A percentile compares a stretch with the other conserved stretches of the same genome.
phyloP scores from a whole-genome alignment of 208 protist genomes.

The Leishmania aethiopica region DNA sequence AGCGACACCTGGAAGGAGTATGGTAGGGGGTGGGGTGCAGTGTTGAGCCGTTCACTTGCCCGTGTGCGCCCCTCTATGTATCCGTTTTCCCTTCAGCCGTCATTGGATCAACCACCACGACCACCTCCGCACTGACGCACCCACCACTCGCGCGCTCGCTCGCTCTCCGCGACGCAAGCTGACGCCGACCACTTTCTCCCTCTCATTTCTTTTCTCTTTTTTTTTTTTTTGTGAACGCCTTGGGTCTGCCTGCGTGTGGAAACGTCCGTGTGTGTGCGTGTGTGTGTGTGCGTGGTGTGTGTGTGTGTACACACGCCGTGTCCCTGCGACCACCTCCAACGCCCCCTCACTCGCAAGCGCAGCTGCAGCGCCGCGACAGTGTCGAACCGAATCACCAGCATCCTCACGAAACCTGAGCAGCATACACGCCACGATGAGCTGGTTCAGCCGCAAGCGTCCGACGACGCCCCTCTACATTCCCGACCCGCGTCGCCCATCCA shows the following conservation, averaged over 20 bases:
- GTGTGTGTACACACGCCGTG: too few species aligned
- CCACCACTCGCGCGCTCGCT: not conserved
- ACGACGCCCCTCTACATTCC: conserved; percentile 25
- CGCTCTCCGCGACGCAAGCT: not conserved
- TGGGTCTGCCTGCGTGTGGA: not conserved
- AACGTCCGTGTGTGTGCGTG: too few species aligned
- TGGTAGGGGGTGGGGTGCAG: not conserved
- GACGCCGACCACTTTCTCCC: not conserved
- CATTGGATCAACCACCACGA: not conserved
- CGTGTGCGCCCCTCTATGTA: not conserved
- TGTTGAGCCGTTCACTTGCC: not conserved
- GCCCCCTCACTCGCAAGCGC: not conserved
- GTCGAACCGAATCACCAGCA: not conserved
- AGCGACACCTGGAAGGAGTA: not conserved
- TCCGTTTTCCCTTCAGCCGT: not conserved
- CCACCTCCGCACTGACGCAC: not conserved
- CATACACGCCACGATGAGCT: not conserved
- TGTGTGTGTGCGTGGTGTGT: too few species aligned
- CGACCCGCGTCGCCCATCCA: conserved; percentile 19
- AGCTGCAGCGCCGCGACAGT: not conserved
- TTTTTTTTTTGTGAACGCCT: not conserved
- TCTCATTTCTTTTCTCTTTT: not conserved
- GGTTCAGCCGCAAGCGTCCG: conserved; percentile 1
- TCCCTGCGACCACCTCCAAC: not conserved
- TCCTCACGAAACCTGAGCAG: not conserved